These are phyloP conservation scores for Kwoniella bestiolae DNA, from an alignment of 768 basidiomycete species.

Conservation along the genomic window DNA sequence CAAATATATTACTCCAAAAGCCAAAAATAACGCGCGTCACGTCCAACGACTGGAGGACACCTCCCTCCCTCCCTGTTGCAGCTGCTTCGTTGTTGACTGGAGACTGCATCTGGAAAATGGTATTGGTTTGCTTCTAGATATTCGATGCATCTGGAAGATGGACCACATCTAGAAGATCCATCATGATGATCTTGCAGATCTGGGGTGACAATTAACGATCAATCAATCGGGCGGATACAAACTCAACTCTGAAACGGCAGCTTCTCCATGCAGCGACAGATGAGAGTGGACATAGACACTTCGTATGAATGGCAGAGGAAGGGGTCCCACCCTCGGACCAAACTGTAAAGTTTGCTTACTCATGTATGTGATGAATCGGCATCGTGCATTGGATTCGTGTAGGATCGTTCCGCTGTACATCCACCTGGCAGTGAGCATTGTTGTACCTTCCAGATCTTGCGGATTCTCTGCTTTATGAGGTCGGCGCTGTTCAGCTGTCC, in stretches of 20 bases:
- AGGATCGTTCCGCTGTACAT: not conserved
- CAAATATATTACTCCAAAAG: slow-evolving; percentile 9
- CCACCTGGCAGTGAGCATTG: too few species aligned
- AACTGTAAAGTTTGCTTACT: not conserved
- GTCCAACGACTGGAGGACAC: too few species aligned
- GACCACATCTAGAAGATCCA: not conserved
- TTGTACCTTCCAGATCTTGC: too few species aligned
- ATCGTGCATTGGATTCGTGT: not conserved
- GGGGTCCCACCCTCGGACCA: not conserved
- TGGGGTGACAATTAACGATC: not conserved
- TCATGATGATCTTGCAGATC: not conserved
- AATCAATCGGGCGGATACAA: too few species aligned
- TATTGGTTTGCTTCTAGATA: too few species aligned
- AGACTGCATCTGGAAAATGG: not conserved
- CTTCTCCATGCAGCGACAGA: not conserved
- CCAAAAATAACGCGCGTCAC: slow-evolving; percentile 18
- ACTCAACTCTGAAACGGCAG: not conserved
- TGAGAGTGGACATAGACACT: not conserved
- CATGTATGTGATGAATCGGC: not conserved
- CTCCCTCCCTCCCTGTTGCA: too few species aligned
- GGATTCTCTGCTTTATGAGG: too few species aligned
- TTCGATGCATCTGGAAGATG: slow-evolving; percentile 4
- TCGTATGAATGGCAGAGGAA: not conserved
- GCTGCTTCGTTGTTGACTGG: too few species aligned
- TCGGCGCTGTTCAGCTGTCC: too few species aligned